These are phyloP conservation scores for Fusarium solani-melongenae DNA, from an alignment of 2,329 filamentous ascomycete genomes.

Conservation along the genomic window DNA sequence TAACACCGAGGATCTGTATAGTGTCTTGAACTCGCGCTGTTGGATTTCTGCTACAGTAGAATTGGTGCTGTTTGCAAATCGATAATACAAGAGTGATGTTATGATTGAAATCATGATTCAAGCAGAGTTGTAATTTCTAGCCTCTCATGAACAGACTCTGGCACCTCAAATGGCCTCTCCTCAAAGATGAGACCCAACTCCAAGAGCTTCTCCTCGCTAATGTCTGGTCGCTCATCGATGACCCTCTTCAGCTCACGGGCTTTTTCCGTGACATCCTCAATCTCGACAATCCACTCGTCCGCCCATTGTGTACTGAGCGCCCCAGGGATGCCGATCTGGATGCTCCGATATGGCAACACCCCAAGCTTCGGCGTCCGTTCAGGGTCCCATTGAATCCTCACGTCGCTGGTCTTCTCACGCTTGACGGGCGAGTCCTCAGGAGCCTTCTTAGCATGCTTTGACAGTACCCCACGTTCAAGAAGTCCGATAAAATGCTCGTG, in stretches of 20 bases:
- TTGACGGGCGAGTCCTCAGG: not conserved
- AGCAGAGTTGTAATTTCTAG: conserved; percentile 47
- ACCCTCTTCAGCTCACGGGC: conserved; percentile 60
- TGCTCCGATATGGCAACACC: conserved; percentile 62
- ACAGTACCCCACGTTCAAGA: conserved; percentile 52
- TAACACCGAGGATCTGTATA: not conserved
- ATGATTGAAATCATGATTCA: not conserved
- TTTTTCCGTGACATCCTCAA: conserved; percentile 68
- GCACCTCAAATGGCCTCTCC: conserved; percentile 57
- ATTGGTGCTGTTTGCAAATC: not conserved
- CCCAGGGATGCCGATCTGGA: conserved; percentile 70
- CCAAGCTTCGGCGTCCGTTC: conserved; percentile 61
- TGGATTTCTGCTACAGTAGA: not conserved
- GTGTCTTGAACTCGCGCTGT: not conserved
- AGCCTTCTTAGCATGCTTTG: conserved; percentile 37
- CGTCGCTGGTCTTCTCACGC: conserved; percentile 48
- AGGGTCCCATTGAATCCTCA: conserved; percentile 74
- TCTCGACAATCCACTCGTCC: conserved; percentile 62
- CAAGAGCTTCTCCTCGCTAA: conserved; percentile 51
- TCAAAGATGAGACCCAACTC: conserved; percentile 53
- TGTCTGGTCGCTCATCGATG: conserved; percentile 53
- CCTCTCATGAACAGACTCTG: conserved; percentile 48
- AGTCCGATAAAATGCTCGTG: conserved; percentile 61
- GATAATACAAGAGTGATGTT: too few relatives aligned
- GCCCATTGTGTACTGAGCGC: conserved; percentile 58